phyloP scores from a whole-genome alignment of 202 grass and related monocot genomes.

The Carex sylvatica region DNA sequence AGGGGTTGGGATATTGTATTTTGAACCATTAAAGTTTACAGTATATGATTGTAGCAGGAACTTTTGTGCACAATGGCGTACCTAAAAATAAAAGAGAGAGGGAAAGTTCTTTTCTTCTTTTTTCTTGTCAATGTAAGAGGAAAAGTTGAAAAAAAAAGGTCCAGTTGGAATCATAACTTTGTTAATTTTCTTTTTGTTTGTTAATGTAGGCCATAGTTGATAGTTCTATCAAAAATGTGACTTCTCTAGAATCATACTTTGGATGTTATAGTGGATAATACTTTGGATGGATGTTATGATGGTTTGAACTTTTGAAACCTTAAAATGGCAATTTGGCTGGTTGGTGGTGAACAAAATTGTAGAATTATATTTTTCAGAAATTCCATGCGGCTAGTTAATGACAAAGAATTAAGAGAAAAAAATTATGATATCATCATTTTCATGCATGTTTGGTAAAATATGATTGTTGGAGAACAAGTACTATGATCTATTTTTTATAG shows the following conservation, averaged over 20 bases:
- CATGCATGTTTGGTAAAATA: no score
- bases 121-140: conserved; percentile 26
- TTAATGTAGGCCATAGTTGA: not conserved
- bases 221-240: conserved; percentile 29
- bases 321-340: conserved; percentile 40
- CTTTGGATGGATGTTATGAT: not conserved
- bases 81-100: conserved; percentile 31
- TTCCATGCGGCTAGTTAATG: no score
- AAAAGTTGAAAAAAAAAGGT: conserved; percentile 4
- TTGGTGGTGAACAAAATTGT: not conserved
- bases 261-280: not conserved
- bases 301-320: conserved; percentile 18
- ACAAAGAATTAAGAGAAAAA: no score
- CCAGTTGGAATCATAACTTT: no score
- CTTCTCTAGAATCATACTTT: conserved; percentile 12
- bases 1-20: conserved; percentile 21
- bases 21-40: conserved; percentile 38
- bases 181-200: no score
- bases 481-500: no score
- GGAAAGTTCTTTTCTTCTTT: not conserved
- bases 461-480: no score
- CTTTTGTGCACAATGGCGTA: conserved; percentile 39
- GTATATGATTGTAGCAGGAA: conserved; percentile 6
- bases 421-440: no score
- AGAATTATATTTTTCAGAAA: no score